Evolutionary conservation across 2,329 filamentous ascomycete genomes (phyloP), one percentile per base, ranked within the genome.

Genomic region (Ophiostoma sp.): DNA sequence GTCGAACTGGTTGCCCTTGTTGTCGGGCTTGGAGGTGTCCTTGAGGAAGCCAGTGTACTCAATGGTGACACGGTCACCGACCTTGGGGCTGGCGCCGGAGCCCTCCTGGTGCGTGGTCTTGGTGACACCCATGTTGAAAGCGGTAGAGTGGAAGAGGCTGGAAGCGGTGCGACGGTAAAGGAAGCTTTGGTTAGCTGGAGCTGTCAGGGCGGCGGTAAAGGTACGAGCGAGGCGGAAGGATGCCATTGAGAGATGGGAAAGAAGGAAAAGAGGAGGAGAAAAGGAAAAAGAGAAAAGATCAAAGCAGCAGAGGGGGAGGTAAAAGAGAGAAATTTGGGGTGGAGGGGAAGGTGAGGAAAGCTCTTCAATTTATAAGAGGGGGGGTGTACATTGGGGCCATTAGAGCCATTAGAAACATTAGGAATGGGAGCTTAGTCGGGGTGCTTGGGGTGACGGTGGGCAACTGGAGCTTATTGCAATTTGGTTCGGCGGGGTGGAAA

Each of bases 1-100:
- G 84, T 98, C 96, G 84, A 99, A 98, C 94, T 94, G 80, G 33
- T 82, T 83, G 79, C 95, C 95, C 87, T 92, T 89, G 79, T 88
- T 85, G 73, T 89, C 86, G 22, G 87, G 82, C 81, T 89, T 83
- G 76, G 80, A 83, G 28, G 85, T 79, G 79, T 97, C 91, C 83
- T 92, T 92, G 76, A 98, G 87, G 84, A 86, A 97, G 79, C 96
- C 96, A 57, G 92, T 96, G 87, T 98, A 98, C 84, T 96, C 90
- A 80, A 98, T 97, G 80, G 88, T 89, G 79, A 98, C 93, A 33
- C 84, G 89, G 81, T 98, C 90, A 77, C 93, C 92, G 19, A 80
- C 79, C 77, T 83, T 80, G 73, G 95, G 93, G 76, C 83, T 85
- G 78, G 89, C 81, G 73, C 87, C 86, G 79, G 87, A 87, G 79